Base-by-base conservation (phyloP, 805 yeast genomes). In the Lachancea waltii region DNA sequence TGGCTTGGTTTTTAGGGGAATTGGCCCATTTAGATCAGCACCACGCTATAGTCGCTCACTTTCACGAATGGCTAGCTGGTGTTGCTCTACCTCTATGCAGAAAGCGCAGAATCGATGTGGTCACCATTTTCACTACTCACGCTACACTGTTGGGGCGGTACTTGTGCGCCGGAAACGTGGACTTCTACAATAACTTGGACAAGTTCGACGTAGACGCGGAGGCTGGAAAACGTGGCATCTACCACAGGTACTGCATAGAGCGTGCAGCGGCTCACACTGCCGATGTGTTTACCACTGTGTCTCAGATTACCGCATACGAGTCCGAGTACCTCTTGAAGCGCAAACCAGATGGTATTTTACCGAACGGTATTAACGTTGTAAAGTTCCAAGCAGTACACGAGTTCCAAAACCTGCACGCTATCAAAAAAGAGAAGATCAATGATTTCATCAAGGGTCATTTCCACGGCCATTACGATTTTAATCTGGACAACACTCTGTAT, bases 31-130 rank as follows among this genome's bases (percentile, higher is more conserved):
- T 79, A 53, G 95, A 92, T 60, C 73, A 78, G 17, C 81, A 81
- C 37, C 78, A 90, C 51, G 97, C 97, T 0, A 87, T 92, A 36
- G 80, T 90, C 44, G 80, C 92, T 40, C 98, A 90, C 58, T 89
- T 84, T 61, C 98, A 90, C 67, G 98, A 90, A 67, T 90, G 98
- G 98, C 73, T 90, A 42, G 97, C 98, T 1, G 97, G 97, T 51
- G 87, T 92, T 32, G 95, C 95, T 0, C 68, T 92, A 43, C 97
- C 98, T 0, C 69, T 90, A 41, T 87, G 96, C 61, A 72, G 95
- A 54, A 85, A 85, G 62, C 78, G 97, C 54, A 75, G 86, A 53
- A 81, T 90, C 42, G 98, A 90, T 55, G 87, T 86, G 43, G 86
- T 95, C 42, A 89, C 98, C 18, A 82, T 90, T 46, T 90, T 90